Percentiles rank a stretch among this genome's conserved stretches.
phyloP scores from a whole-genome alignment of 768 basidiomycete genomes.

The Tephrocybe sp. region DNA sequence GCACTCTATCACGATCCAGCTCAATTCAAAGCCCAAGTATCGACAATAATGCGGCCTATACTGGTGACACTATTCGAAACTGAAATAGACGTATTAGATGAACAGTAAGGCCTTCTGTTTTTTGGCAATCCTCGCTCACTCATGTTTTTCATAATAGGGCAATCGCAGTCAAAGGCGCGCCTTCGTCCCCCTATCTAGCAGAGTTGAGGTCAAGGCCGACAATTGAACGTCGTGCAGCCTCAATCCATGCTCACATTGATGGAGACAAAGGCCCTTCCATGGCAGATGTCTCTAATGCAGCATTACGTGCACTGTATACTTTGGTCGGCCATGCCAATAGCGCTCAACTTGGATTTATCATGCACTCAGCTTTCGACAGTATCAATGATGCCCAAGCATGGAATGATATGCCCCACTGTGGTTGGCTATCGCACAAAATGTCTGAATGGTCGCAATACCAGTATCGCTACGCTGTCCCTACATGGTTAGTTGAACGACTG shows the following conservation, averaged over 20 bases:
- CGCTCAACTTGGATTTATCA: constrained; percentile 65
- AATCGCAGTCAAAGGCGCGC: constrained; percentile 59
- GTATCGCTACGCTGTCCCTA: constrained; percentile 88
- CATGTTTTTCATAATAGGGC: constrained; percentile 39
- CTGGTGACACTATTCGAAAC: constrained; percentile 66
- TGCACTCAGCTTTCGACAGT: constrained; percentile 70
- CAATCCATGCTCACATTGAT: constrained; percentile 84
- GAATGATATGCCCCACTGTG: constrained; percentile 66
- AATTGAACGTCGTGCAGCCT: constrained; percentile 80
- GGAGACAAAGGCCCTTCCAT: constrained; percentile 82
- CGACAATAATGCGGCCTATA: constrained; percentile 68
- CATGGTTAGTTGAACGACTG: constrained; percentile 77
- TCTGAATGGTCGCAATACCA: constrained; percentile 93
- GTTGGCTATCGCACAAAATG: constrained; percentile 75
- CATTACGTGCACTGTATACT: constrained; percentile 67
- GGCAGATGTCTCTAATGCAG: constrained; percentile 71
- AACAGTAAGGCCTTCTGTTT: constrained; percentile 52
- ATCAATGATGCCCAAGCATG: constrained; percentile 64
- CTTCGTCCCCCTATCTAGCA: constrained; percentile 74
- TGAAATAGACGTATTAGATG: constrained; percentile 54
- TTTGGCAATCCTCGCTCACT: constrained; percentile 8
- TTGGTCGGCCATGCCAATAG: constrained; percentile 77
- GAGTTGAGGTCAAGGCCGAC: constrained; percentile 83
- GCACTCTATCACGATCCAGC: constrained; percentile 70
- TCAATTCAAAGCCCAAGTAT: constrained; percentile 72